Percentiles rank a stretch among this genome's conserved stretches.
phyloP scores from a whole-genome alignment of 805 yeast species.

The Candida endomychidarum region DNA sequence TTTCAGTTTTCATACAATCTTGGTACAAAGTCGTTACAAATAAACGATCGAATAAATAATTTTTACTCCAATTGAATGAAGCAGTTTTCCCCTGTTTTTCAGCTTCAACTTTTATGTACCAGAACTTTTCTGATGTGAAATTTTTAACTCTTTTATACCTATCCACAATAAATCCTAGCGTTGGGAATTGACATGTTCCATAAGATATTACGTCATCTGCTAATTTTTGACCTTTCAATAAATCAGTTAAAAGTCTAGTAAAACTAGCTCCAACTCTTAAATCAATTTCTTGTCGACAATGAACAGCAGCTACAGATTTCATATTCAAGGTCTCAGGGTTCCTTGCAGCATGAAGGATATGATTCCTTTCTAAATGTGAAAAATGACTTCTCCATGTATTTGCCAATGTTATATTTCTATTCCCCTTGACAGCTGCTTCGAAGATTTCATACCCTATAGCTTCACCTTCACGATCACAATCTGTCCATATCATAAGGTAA shows the following conservation, averaged over 20 bases:
- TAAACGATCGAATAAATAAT: conserved; percentile 70
- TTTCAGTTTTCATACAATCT: conserved; percentile 52
- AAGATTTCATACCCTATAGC: conserved; percentile 84
- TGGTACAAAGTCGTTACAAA: conserved; percentile 66
- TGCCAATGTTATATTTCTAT: conserved; percentile 44
- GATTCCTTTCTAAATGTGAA: conserved; percentile 80
- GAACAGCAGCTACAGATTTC: conserved; percentile 78
- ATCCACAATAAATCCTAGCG: conserved; percentile 94
- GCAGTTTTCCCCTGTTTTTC: conserved; percentile 32
- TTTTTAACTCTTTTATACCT: conserved; percentile 71
- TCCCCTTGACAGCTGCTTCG: conserved; percentile 60
- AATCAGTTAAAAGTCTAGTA: conserved; percentile 72
- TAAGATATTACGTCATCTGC: conserved; percentile 58
- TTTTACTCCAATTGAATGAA: conserved; percentile 69
- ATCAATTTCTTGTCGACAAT: conserved; percentile 83
- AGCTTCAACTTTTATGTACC: conserved; percentile 64
- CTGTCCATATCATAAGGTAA: conserved; percentile 92
- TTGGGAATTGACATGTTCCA: conserved; percentile 96
- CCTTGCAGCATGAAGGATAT: conserved; percentile 71
- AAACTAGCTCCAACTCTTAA: conserved; percentile 85
- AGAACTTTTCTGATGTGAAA: conserved; percentile 76
- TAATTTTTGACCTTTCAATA: conserved; percentile 37
- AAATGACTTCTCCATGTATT: conserved; percentile 72
- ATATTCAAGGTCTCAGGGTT: conserved; percentile 64
- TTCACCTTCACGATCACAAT: conserved; percentile 97